A percentile compares a stretch with the other conserved stretches of the same genome.
These are phyloP conservation scores for Brassica incana DNA, from an alignment of 345 rosid genomes.

Conservation along the genomic window DNA sequence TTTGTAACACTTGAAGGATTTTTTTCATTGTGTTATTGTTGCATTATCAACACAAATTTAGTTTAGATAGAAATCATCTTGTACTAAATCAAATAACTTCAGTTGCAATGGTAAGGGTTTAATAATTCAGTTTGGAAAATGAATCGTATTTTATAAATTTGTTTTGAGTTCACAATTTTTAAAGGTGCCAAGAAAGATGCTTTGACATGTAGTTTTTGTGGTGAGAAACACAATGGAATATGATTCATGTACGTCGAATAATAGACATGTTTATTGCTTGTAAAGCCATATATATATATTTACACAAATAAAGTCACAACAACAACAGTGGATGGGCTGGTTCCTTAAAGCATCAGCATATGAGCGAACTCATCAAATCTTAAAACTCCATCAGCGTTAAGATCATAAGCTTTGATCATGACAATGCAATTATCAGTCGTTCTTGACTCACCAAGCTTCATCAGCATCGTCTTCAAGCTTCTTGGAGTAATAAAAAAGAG, in stretches of 20 bases:
- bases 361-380: conserved; percentile 61
- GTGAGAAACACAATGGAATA: too few relatives aligned
- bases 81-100: background rate
- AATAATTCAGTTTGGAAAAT: background rate
- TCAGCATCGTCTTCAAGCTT: conserved; percentile 60
- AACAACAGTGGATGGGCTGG: background rate
- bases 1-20: background rate
- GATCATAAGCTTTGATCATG: conserved; percentile 64
- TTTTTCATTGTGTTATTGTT: background rate
- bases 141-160: background rate
- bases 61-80: background rate
- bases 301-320: background rate
- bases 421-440: conserved; percentile 52
- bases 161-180: background rate
- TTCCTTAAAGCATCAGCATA: conserved; percentile 26
- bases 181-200: too few relatives aligned
- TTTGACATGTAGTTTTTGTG: too few relatives aligned
- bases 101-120: background rate
- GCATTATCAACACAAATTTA: background rate
- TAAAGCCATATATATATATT: too few relatives aligned
- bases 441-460: conserved; percentile 52
- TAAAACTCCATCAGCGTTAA: conserved; percentile 68
- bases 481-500: conserved; percentile 43
- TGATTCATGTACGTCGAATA: too few relatives aligned
- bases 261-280: too few relatives aligned